phyloP scores from a whole-genome alignment of 352 stramenopile species.

The Pythium apleroticum region DNA sequence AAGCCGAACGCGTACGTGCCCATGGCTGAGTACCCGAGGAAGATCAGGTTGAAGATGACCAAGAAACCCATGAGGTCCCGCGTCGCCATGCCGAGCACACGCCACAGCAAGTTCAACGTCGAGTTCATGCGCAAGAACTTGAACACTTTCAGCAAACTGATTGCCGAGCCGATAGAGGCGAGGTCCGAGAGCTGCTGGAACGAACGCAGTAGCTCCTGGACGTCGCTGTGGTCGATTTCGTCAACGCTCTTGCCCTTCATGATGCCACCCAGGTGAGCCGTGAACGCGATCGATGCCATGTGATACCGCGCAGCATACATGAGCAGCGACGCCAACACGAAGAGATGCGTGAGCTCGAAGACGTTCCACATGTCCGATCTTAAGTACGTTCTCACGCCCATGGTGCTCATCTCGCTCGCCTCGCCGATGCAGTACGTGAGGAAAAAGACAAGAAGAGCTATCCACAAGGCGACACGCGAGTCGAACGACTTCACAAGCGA shows the following conservation, averaged over 20 bases:
- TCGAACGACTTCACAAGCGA: slow-evolving; percentile 36
- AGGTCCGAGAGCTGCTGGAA: slow-evolving; percentile 81
- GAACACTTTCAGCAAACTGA: slow-evolving; percentile 87
- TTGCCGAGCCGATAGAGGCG: slow-evolving; percentile 65
- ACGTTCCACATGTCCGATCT: slow-evolving; percentile 88
- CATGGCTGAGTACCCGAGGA: slow-evolving; percentile 84
- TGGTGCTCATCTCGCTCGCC: slow-evolving; percentile 72
- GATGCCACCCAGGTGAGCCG: slow-evolving; percentile 41
- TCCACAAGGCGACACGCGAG: slow-evolving; percentile 64
- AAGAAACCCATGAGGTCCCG: slow-evolving; percentile 87
- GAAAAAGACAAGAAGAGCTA: slow-evolving; percentile 69
- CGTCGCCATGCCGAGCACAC: slow-evolving; percentile 79
- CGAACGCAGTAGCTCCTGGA: slow-evolving; percentile 59
- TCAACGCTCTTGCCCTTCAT: slow-evolving; percentile 36
- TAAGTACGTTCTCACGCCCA: slow-evolving; percentile 73
- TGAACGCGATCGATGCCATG: slow-evolving; percentile 53
- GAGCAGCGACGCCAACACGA: slow-evolving; percentile 61
- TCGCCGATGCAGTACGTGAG: slow-evolving; percentile 82
- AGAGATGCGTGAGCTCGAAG: slow-evolving; percentile 80
- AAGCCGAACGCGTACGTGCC: slow-evolving; percentile 84
- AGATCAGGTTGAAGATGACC: slow-evolving; percentile 89
- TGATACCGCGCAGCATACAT: slow-evolving; percentile 72
- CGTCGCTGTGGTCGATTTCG: slow-evolving; percentile 59
- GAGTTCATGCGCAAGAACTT: slow-evolving; percentile 91
- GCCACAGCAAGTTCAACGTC: slow-evolving; percentile 85